phyloP scores from a whole-genome alignment of 2,329 filamentous ascomycete species.

The Nigrospora sphaerica region DNA sequence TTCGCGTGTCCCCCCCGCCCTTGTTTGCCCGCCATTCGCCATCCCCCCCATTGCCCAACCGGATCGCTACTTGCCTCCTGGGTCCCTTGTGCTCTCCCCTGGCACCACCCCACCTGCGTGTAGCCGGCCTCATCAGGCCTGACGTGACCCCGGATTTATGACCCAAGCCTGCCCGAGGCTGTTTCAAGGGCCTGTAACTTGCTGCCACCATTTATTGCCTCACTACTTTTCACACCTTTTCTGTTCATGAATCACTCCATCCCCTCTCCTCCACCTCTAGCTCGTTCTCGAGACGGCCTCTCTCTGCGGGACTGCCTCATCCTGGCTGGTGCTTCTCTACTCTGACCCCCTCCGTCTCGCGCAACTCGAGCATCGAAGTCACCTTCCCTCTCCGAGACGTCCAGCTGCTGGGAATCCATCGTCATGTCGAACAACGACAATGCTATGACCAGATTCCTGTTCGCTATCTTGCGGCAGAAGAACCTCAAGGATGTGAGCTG shows the following conservation, averaged over 20 bases:
- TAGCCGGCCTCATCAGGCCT: constrained; percentile 15
- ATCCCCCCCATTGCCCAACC: constrained; percentile 16
- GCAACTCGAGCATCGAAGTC: neutral
- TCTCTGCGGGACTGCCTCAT: constrained; percentile 11
- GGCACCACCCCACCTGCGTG: constrained; percentile 13
- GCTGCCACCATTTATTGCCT: constrained; percentile 31
- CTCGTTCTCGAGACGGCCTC: constrained; percentile 12
- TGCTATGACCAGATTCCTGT: constrained; percentile 50
- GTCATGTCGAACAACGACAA: constrained; percentile 51
- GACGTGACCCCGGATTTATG: constrained; percentile 21
- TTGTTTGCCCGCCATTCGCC: constrained; percentile 7
- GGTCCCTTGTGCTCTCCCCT: constrained; percentile 13
- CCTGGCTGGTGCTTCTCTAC: constrained; percentile 19
- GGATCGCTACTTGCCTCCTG: constrained; percentile 8
- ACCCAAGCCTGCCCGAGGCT: constrained; percentile 15
- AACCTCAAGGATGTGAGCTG: constrained; percentile 51
- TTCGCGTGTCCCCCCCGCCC: neutral
- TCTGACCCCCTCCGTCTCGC: constrained; percentile 8
- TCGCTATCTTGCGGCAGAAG: constrained; percentile 54
- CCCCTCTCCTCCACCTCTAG: constrained; percentile 21
- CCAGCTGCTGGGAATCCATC: constrained; percentile 1
- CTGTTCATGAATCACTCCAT: constrained; percentile 30
- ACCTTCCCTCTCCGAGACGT: neutral
- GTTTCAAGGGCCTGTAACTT: constrained; percentile 21
- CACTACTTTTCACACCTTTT: constrained; percentile 30